A percentile compares a stretch with the other conserved stretches of the same genome.
Conservation (phyloP, 1,139 yeast genomes). For the Candida mesenterica region DNA sequence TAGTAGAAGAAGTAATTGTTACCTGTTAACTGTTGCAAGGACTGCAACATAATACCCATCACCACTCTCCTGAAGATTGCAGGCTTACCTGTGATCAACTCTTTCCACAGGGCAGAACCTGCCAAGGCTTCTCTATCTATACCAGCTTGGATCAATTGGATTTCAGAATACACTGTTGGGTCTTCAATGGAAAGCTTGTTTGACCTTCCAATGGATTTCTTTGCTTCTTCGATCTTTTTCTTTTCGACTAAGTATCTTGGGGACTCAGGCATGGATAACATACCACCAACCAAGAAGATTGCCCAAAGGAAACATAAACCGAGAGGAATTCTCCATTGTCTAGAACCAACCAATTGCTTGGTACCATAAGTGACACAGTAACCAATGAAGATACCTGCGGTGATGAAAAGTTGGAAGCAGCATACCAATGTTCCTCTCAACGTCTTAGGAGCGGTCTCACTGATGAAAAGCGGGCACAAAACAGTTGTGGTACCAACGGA, state of each 20-base stretch:
- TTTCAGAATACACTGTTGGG: constrained; percentile 55
- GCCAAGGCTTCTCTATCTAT: constrained; percentile 61
- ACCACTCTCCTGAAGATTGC: constrained; percentile 62
- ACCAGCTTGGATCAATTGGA: constrained; percentile 61
- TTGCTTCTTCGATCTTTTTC: constrained; percentile 36
- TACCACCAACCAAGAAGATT: constrained; percentile 21
- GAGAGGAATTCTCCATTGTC: constrained; percentile 20
- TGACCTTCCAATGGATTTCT: constrained; percentile 45
- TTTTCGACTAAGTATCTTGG: constrained; percentile 25
- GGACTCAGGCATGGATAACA: constrained; percentile 26
- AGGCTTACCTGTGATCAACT: constrained; percentile 65
- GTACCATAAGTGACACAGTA: constrained; percentile 23
- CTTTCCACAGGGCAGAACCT: constrained; percentile 69
- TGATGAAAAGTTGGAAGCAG: constrained; percentile 25
- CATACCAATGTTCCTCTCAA: constrained; percentile 26
- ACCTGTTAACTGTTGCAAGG: constrained; percentile 78
- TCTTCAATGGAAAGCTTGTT: constrained; percentile 38
- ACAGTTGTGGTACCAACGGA: constrained; percentile 26
- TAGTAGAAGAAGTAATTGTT: constrained; percentile 80
- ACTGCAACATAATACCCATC: constrained; percentile 64
- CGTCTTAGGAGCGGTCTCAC: constrained; percentile 24
- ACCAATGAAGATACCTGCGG: constrained; percentile 49
- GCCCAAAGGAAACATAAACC: constrained; percentile 27
- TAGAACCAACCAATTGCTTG: constrained; percentile 14
- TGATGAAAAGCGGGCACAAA: constrained; percentile 23